These are phyloP conservation scores for Dipodascus geniculatus DNA, from an alignment of 805 yeast species.

Conservation along the genomic window DNA sequence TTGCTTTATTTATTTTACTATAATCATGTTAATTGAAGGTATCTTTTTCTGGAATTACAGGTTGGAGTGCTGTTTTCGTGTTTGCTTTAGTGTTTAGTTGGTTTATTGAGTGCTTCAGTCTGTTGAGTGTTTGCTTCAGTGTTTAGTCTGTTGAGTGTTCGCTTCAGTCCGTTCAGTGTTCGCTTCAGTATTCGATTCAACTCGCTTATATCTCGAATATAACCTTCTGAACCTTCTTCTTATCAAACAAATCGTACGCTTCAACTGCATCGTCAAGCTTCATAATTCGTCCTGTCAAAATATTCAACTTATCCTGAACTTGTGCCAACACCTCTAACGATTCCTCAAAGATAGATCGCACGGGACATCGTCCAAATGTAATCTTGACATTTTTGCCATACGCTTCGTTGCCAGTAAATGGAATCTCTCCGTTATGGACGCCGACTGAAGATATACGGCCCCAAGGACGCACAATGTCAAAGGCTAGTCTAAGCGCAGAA, in stretches of 20 bases:
- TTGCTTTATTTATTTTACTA: neutral
- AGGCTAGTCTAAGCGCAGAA: constrained; percentile 39
- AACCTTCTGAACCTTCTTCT: constrained; percentile 43
- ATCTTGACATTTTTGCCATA: constrained; percentile 44
- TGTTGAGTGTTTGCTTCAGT: too few relatives aligned
- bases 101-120: too few relatives aligned
- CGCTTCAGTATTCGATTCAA: too few relatives aligned
- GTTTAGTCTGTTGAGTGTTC: too few relatives aligned
- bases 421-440: constrained; percentile 46
- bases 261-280: constrained; percentile 34
- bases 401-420: constrained; percentile 46
- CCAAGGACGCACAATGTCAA: constrained; percentile 42
- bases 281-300: constrained; percentile 39
- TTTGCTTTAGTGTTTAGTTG: too few relatives aligned
- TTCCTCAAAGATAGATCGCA: constrained; percentile 43
- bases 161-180: too few relatives aligned
- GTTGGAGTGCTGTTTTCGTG: too few relatives aligned
- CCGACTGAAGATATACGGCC: constrained; percentile 51
- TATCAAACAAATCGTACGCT: constrained; percentile 41
- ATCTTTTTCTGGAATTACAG: too few relatives aligned
- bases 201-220: constrained; percentile 26
- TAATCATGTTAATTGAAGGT: too few relatives aligned
- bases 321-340: constrained; percentile 37
- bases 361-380: constrained; percentile 56
- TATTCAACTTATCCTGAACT: constrained; percentile 34